Percentiles rank a stretch among this genome's conserved stretches.
Evolutionary conservation across 2,329 filamentous ascomycete genomes (phyloP).

Genomic region (Aureobasidium namibiae): DNA sequence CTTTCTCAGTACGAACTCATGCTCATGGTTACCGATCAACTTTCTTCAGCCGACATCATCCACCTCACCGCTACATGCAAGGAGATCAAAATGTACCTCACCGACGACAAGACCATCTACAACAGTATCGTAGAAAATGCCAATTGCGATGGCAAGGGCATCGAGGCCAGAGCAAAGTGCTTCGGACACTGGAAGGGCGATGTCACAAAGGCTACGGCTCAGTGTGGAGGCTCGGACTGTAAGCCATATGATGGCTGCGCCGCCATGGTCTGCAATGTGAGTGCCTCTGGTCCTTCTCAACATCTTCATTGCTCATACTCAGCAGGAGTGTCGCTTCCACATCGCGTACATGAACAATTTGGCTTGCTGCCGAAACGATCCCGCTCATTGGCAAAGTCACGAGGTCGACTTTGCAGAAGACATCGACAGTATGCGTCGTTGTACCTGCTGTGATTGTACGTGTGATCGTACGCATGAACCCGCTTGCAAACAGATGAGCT

Average conservation of each 20-base stretch:
- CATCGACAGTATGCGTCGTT: background rate
- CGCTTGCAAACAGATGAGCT: too few relatives aligned
- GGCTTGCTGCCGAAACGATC: background rate
- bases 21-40: slow-evolving; percentile 3
- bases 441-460: background rate
- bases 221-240: slow-evolving; percentile 4
- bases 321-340: slow-evolving; percentile 9
- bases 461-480: too few relatives aligned
- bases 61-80: slow-evolving; percentile 13
- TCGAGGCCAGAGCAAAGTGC: slow-evolving; percentile 1
- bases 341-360: background rate
- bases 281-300: background rate
- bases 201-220: background rate
- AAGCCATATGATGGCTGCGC: slow-evolving; percentile 10
- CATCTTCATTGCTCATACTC: background rate
- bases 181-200: slow-evolving; percentile 6
- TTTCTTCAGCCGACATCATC: slow-evolving; percentile 14
- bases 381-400: background rate
- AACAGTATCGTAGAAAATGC: background rate
- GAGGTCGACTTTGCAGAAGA: background rate
- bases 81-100: slow-evolving; percentile 13
- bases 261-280: slow-evolving; percentile 15
- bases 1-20: slow-evolving; percentile 6
- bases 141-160: slow-evolving; percentile 4
- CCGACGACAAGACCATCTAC: background rate